Base-by-base conservation (phyloP, 257 asterid genomes). In the Capsicum pubescens region DNA sequence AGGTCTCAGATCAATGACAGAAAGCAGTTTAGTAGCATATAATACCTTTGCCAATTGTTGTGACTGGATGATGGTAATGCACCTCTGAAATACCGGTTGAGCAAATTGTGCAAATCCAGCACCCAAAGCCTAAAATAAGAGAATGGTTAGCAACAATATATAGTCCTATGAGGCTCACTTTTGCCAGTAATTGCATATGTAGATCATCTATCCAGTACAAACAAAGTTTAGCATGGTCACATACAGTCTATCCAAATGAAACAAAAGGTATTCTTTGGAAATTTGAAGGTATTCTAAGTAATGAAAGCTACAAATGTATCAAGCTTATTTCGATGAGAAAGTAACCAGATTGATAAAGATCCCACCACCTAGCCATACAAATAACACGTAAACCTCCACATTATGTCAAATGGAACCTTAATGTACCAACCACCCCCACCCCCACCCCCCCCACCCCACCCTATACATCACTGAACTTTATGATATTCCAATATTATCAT, bases 21-120 rank as follows among this genome's bases (percentile, higher is more conserved):
- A 52, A 56, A 79, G 81, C 58, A 70, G n/a, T 57, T 80, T 57
- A 79, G 63, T 61, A 83, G 80, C 54, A 68, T 83, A 67, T 69
- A 64, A 90, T 87, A 97, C 99, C 99, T 97, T 97, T 71, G 98
- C 98, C 90, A 92, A 50, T 84, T 91, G 97, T 84, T 97, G 99
- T 80, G 94, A 89, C 93, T 97, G 98, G 86, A 97, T 93, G 90
- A 93, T 90, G 90, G 89, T 90, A 81, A 93, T 93, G 92, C 99
- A 97, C 94, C 99, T 92, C 97, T 92, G 97, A 83, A 89, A 95
- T 83, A 95, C 99, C 63, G 99, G 99, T 64, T 87, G 95, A 78
- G 98, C 99, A 87, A 95, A 95, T 87, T 93, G 97, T 13, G 93
- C 87, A 88, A 95, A 95, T 60, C 97, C 99, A 9, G 93, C 42